Evolutionary conservation across 75 land plant genomes (phyloP).

Genomic region (Sequoiadendron giganteum): DNA sequence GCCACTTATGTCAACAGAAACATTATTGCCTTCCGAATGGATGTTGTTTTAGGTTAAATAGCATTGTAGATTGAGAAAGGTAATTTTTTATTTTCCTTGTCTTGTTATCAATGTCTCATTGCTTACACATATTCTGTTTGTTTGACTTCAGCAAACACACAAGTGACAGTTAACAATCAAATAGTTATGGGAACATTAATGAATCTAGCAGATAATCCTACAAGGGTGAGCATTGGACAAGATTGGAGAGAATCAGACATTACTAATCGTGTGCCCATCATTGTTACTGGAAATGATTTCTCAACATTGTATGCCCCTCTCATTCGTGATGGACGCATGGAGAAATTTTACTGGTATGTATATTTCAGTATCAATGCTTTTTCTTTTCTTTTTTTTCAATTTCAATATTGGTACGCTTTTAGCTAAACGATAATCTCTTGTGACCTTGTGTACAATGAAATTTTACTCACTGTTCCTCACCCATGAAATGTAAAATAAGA

Average conservation of each 20-base stretch:
- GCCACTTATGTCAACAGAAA: neutral
- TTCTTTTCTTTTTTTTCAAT: neutral
- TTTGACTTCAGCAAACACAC: conserved; percentile 64
- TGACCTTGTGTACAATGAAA: neutral
- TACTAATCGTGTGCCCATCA: conserved; percentile 79
- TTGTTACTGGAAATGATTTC: conserved; percentile 93
- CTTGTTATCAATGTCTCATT: neutral
- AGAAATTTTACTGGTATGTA: conserved; percentile 86
- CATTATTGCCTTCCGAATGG: neutral
- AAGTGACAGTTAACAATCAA: conserved; percentile 97
- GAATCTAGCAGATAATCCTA: conserved; percentile 94
- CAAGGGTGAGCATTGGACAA: conserved; percentile 92
- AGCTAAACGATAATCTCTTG: neutral
- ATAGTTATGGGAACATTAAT: conserved; percentile 95
- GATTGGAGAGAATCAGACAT: conserved; percentile 82
- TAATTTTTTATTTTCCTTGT: neutral
- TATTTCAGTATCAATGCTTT: neutral
- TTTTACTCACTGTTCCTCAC: neutral
- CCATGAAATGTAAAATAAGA: neutral
- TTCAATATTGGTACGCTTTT: neutral
- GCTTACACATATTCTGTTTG: neutral
- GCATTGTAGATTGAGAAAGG: neutral
- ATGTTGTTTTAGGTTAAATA: neutral
- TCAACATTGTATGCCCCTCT: conserved; percentile 94
- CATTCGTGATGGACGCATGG: conserved; percentile 97